These are phyloP conservation scores for Hypoxylon sp. DNA, from an alignment of 2,329 filamentous ascomycete genomes.

Conservation along the genomic window DNA sequence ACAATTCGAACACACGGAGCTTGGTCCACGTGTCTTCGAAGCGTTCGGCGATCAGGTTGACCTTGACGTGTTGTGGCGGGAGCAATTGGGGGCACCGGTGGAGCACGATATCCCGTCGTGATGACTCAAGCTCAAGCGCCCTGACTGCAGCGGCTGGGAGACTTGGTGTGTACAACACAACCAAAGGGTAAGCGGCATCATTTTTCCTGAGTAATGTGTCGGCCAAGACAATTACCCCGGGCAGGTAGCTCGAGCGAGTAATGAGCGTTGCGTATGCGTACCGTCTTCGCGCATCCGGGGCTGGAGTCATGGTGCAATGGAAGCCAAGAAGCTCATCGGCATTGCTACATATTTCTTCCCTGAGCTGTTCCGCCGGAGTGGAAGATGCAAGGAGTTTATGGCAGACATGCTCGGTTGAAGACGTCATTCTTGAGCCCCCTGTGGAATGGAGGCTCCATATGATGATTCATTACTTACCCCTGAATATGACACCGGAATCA, in stretches of 20 bases:
- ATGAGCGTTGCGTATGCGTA: slow-evolving; percentile 62
- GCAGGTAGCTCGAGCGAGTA: slow-evolving; percentile 63
- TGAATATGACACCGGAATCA: neutral
- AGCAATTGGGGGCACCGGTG: slow-evolving; percentile 56
- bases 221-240: slow-evolving; percentile 63
- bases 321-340: neutral
- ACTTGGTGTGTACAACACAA: slow-evolving; percentile 62
- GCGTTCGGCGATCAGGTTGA: slow-evolving; percentile 60
- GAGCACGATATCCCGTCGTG: slow-evolving; percentile 55
- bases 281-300: slow-evolving; percentile 19
- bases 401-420: neutral
- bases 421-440: slow-evolving; percentile 1
- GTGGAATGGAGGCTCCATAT: slow-evolving; percentile 5
- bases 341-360: neutral
- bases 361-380: neutral
- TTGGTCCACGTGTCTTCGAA: slow-evolving; percentile 68
- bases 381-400: neutral
- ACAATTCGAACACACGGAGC: slow-evolving; percentile 63
- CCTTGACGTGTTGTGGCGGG: slow-evolving; percentile 50
- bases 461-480: slow-evolving; percentile 23
- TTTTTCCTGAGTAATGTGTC: slow-evolving; percentile 59
- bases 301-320: slow-evolving; percentile 9
- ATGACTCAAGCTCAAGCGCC: slow-evolving; percentile 57
- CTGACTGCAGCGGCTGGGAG: slow-evolving; percentile 55
- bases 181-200: slow-evolving; percentile 58